Conservation (phyloP, 495 filamentous ascomycete species). For the Rhypophila decipiens region DNA sequence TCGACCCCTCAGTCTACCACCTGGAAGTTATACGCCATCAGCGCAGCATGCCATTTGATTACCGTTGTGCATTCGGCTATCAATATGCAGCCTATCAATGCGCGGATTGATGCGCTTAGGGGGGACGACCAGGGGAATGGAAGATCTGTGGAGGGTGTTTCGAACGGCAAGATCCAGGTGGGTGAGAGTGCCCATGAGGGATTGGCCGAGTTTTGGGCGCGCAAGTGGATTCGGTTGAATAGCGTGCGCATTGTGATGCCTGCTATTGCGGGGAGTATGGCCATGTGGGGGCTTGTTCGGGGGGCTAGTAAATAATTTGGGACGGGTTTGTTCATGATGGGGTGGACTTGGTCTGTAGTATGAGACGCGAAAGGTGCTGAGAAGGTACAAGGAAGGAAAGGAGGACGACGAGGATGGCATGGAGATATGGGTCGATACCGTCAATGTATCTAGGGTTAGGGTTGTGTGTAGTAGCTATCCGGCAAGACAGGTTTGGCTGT, state of each 20-base stretch:
- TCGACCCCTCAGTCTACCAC: constrained; percentile 4
- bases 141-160: no score
- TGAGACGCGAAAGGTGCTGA: neutral
- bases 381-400: no score
- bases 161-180: no score
- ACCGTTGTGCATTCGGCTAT: constrained; percentile 40
- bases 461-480: no score
- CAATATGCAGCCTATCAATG: constrained; percentile 47
- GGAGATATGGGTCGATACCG: no score
- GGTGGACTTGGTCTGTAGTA: neutral
- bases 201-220: constrained; percentile 31
- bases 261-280: constrained; percentile 33
- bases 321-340: neutral
- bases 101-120: constrained; percentile 34
- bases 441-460: no score
- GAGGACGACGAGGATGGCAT: no score
- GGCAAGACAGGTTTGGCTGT: no score
- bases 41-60: constrained; percentile 34
- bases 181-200: no score
- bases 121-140: constrained; percentile 20
- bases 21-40: constrained; percentile 35
- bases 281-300: constrained; percentile 20
- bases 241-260: constrained; percentile 32
- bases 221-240: constrained; percentile 33
- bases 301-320: neutral